These are phyloP conservation scores for Triticum monococcum DNA, from an alignment of 176 grass and related monocot genomes.

Conservation along the genomic window DNA sequence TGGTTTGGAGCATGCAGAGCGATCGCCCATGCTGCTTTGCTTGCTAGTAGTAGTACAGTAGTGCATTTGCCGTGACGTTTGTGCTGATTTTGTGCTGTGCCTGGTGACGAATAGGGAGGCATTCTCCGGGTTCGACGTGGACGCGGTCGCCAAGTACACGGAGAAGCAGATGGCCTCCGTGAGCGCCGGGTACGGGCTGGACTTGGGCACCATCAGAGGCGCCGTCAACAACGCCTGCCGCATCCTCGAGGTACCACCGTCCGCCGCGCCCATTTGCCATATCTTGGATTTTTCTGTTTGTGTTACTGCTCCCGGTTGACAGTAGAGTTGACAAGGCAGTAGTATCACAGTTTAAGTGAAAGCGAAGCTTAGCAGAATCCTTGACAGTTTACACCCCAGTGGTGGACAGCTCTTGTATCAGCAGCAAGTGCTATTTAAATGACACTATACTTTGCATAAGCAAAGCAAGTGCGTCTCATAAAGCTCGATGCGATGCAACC, in stretches of 20 bases:
- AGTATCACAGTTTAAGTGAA: constrained; percentile 21
- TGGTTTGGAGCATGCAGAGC: neutral
- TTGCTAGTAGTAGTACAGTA: neutral
- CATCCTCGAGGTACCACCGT: constrained; percentile 70
- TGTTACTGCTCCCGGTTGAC: neutral
- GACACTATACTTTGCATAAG: constrained; percentile 17
- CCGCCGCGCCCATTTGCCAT: neutral
- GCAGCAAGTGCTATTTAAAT: constrained; percentile 16
- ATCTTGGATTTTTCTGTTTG: neutral
- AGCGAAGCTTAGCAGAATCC: constrained; percentile 31
- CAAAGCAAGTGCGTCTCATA: constrained; percentile 30
- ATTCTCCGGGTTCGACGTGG: constrained; percentile 83
- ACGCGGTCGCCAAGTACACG: constrained; percentile 68
- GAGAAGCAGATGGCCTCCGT: constrained; percentile 77
- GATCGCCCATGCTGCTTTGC: neutral
- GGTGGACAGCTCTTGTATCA: constrained; percentile 19
- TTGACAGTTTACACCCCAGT: constrained; percentile 6
- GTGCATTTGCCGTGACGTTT: neutral
- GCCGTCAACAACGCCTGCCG: constrained; percentile 74
- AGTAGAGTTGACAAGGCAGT: neutral
- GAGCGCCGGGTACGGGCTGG: constrained; percentile 57
- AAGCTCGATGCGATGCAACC: constrained; percentile 25
- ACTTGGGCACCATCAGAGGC: constrained; percentile 73
- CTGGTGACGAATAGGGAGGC: constrained; percentile 50
- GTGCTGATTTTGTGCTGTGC: constrained; percentile 22